Percentiles rank a stretch among this genome's conserved stretches.
Conservation (phyloP, 73 alveolate genomes). For the Stentor roeselii region DNA sequence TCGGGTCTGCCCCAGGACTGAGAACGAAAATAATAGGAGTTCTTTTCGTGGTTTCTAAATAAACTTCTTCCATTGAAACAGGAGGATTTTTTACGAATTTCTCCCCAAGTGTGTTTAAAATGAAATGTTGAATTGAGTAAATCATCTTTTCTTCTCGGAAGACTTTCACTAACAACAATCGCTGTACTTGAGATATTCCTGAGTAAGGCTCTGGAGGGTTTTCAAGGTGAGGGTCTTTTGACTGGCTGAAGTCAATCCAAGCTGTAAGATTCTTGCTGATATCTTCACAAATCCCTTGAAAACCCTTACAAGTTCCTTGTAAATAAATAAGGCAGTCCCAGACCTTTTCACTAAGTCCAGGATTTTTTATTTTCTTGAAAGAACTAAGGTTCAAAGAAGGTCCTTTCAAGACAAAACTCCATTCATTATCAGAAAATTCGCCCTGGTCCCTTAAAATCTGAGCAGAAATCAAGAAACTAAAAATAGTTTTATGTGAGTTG, state of each 20-base stretch:
- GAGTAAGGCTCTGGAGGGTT: slow-evolving; percentile 80
- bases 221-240: slow-evolving; percentile 55
- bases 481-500: slow-evolving; percentile 51
- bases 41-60: slow-evolving; percentile 88
- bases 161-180: slow-evolving; percentile 84
- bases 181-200: slow-evolving; percentile 66
- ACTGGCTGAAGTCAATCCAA: slow-evolving; percentile 52
- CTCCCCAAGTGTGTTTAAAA: slow-evolving; percentile 80
- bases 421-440: slow-evolving; percentile 77
- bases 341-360: slow-evolving; percentile 79
- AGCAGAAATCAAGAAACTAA: slow-evolving; percentile 94
- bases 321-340: slow-evolving; percentile 91
- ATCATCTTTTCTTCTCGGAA: slow-evolving; percentile 89
- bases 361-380: slow-evolving; percentile 81
- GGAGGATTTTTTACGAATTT: slow-evolving; percentile 87
- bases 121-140: slow-evolving; percentile 83
- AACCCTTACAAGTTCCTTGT: slow-evolving; percentile 58
- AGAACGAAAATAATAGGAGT: slow-evolving; percentile 98
- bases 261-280: slow-evolving; percentile 40
- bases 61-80: slow-evolving; percentile 91
- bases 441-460: slow-evolving; percentile 82
- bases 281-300: slow-evolving; percentile 54
- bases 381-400: background rate
- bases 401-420: slow-evolving; percentile 78
- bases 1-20: slow-evolving; percentile 98